A percentile compares a stretch with the other conserved stretches of the same genome.
phyloP scores from a whole-genome alignment of 2,329 filamentous ascomycete species.

The Dactylellina leptospora region DNA sequence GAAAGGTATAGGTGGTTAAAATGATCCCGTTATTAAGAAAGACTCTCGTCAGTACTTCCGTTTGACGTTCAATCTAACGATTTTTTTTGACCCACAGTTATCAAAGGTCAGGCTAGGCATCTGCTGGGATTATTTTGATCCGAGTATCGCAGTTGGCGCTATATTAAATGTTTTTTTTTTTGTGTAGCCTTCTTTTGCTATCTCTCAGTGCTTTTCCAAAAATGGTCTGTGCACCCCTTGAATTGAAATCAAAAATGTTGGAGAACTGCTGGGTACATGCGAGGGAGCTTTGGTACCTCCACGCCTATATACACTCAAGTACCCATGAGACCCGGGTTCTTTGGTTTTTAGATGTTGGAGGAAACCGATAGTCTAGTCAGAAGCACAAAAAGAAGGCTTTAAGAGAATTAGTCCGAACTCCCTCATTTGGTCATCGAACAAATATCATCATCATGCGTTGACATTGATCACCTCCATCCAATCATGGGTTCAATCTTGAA shows the following conservation, averaged over 20 bases:
- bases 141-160: slow-evolving; percentile 39
- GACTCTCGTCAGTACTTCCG: slow-evolving; percentile 12
- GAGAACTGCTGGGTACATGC: neutral
- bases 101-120: neutral
- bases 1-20: slow-evolving; percentile 22
- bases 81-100: too few relatives aligned
- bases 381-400: neutral
- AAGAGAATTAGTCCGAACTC: neutral
- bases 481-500: slow-evolving; percentile 1
- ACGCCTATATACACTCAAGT: neutral
- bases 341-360: neutral
- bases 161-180: slow-evolving; percentile 16
- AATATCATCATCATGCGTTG: slow-evolving; percentile 46
- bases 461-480: slow-evolving; percentile 10
- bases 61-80: neutral
- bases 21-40: neutral
- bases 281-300: neutral
- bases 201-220: neutral
- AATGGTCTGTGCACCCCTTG: slow-evolving; percentile 43
- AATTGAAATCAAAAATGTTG: slow-evolving; percentile 7
- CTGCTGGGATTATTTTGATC: slow-evolving; percentile 28
- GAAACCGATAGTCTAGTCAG: slow-evolving; percentile 1
- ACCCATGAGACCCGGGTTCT: neutral
- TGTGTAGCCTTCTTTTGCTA: slow-evolving; percentile 9
- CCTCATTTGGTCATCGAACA: too few relatives aligned